Percentiles rank a stretch among this genome's conserved stretches.
Conservation (phyloP, 805 yeast species). For the Nematodospora valgi region DNA sequence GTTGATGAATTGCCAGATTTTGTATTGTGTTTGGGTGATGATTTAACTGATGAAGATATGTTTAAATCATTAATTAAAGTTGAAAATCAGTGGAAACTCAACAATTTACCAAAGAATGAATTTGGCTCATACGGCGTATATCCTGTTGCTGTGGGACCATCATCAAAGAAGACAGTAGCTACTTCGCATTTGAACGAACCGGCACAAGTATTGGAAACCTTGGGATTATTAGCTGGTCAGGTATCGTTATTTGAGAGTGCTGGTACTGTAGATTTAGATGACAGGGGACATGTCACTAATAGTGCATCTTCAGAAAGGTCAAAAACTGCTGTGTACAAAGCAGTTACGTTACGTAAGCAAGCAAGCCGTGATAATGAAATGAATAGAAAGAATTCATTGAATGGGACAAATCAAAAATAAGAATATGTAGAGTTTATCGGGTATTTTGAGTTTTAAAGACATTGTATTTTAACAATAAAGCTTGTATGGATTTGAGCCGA, state of each 20-base stretch:
- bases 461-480: no score
- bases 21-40: slow-evolving; percentile 90
- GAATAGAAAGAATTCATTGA: background rate
- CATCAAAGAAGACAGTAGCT: slow-evolving; percentile 80
- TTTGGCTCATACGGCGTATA: slow-evolving; percentile 61
- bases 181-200: slow-evolving; percentile 85
- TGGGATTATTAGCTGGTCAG: slow-evolving; percentile 76
- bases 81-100: slow-evolving; percentile 49
- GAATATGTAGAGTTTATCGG: no score
- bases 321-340: slow-evolving; percentile 25
- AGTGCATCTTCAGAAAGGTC: slow-evolving; percentile 45
- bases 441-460: no score
- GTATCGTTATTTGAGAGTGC: slow-evolving; percentile 76
- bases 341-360: background rate
- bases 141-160: slow-evolving; percentile 92
- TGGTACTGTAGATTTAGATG: slow-evolving; percentile 72
- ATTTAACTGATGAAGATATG: slow-evolving; percentile 97
- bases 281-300: slow-evolving; percentile 64
- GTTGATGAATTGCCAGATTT: slow-evolving; percentile 70
- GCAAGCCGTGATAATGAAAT: background rate
- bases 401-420: background rate
- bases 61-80: slow-evolving; percentile 69
- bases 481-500: no score
- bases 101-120: slow-evolving; percentile 40
- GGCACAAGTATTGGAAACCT: slow-evolving; percentile 74